These are phyloP conservation scores for Chondrostereum purpureum DNA, from an alignment of 1,284 basidiomycete species.

Conservation along the genomic window DNA sequence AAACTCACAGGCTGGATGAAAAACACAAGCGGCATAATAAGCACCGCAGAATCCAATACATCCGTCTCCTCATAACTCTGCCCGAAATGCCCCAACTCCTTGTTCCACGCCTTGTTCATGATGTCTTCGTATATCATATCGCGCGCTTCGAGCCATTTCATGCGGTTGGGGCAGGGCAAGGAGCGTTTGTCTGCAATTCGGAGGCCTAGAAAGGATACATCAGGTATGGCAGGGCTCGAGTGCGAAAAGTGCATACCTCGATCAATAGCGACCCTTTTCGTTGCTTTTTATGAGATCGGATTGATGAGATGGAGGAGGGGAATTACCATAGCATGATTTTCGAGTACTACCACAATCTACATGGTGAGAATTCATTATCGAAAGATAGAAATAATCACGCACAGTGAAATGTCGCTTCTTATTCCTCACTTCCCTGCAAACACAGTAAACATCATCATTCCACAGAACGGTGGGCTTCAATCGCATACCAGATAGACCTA, in stretches of 20 bases:
- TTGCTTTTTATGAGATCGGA: background rate
- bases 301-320: background rate
- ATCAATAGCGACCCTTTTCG: constrained; percentile 81
- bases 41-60: constrained; percentile 65
- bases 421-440: constrained; percentile 74
- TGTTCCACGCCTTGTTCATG: constrained; percentile 77
- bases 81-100: constrained; percentile 58
- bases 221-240: background rate
- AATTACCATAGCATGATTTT: constrained; percentile 86
- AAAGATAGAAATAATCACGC: constrained; percentile 19
- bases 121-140: constrained; percentile 83
- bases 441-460: background rate
- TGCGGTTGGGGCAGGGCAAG: constrained; percentile 65
- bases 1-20: constrained; percentile 67
- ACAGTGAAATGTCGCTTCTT: constrained; percentile 80
- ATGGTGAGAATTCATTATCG: constrained; percentile 1
- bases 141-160: constrained; percentile 68
- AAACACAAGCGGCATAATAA: constrained; percentile 85
- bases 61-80: constrained; percentile 74
- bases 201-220: constrained; percentile 41
- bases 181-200: constrained; percentile 88
- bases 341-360: constrained; percentile 72
- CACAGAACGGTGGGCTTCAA: constrained; percentile 7
- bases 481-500: constrained; percentile 32
- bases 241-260: constrained; percentile 41